A percentile compares a stretch with the other conserved stretches of the same genome.
phyloP scores from a whole-genome alignment of 495 filamentous ascomycete species.

The Aspergillus wentii region DNA sequence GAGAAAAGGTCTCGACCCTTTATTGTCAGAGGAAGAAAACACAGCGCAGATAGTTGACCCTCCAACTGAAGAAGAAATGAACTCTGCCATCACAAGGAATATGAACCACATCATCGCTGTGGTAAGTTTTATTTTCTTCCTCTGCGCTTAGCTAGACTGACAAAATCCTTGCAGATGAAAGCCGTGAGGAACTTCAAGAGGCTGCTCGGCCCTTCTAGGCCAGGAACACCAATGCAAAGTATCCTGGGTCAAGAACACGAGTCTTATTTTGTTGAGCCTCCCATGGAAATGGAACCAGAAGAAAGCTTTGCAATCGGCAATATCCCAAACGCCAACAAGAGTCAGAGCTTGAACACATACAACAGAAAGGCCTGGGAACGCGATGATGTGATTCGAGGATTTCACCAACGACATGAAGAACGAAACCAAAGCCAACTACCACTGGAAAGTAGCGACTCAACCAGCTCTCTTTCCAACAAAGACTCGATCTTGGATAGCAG shows the following conservation, averaged over 20 bases:
- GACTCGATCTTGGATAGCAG: constrained; percentile 14
- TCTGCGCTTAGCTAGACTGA: constrained; percentile 8
- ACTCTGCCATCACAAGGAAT: constrained; percentile 83
- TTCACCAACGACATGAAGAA: constrained; percentile 32
- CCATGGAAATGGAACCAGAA: constrained; percentile 47
- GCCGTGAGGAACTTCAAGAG: constrained; percentile 85
- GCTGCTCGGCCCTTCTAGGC: constrained; percentile 41
- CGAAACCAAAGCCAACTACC: constrained; percentile 9
- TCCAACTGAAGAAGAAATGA: constrained; percentile 85
- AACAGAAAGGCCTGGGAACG: constrained; percentile 44
- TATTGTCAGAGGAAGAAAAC: constrained; percentile 82
- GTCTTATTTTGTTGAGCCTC: constrained; percentile 52
- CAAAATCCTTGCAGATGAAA: constrained; percentile 71
- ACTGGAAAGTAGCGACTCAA: constrained; percentile 13
- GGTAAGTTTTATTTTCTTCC: constrained; percentile 46
- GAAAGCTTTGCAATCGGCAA: constrained; percentile 27
- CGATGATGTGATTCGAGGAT: constrained; percentile 44
- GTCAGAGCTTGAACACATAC: constrained; percentile 46
- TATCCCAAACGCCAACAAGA: constrained; percentile 22
- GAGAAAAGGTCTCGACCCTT: constrained; percentile 68
- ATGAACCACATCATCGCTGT: constrained; percentile 80
- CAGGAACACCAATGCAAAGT: constrained; percentile 46
- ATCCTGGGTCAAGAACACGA: constrained; percentile 51
- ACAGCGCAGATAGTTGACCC: constrained; percentile 70
- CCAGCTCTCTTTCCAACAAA: constrained; percentile 11